These are phyloP conservation scores for Senna tora DNA, from an alignment of 306 rosid species.

Conservation along the genomic window DNA sequence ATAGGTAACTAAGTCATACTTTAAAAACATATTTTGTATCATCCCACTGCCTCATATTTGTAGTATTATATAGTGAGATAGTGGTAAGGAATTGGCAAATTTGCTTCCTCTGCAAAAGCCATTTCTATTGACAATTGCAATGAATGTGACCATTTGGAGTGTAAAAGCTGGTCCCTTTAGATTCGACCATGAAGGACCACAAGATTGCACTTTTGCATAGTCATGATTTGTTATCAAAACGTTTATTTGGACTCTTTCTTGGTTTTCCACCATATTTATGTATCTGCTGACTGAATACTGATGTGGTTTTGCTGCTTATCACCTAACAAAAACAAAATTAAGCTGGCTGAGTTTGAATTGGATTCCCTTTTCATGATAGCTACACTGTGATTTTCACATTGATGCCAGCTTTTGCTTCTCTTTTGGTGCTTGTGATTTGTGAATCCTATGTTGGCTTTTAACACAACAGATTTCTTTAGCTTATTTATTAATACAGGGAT, in stretches of 20 bases:
- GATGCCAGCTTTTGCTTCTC: not conserved
- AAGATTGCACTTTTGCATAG: not conserved
- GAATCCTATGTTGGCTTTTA: not conserved
- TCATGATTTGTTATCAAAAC: not conserved
- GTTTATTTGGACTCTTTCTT: not conserved
- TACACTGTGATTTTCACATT: not conserved
- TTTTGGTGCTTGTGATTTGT: not conserved
- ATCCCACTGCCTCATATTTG: not conserved
- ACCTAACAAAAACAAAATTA: constrained; percentile 1
- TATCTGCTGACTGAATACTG: not conserved
- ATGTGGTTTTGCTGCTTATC: not conserved
- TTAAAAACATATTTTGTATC: no score
- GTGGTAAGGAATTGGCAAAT: not conserved
- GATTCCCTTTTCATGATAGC: not conserved
- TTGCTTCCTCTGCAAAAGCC: not conserved
- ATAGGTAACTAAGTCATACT: no score
- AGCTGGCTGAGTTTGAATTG: not conserved
- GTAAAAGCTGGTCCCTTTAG: not conserved
- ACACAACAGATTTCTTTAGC: not conserved
- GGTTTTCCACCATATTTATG: not conserved
- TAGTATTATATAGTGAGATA: not conserved
- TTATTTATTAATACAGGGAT: not conserved
- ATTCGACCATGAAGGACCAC: constrained; percentile 20
- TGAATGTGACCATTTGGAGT: constrained; percentile 2
- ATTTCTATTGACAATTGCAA: constrained; percentile 4